Percentiles rank a stretch among this genome's conserved stretches.
Evolutionary conservation across 106 monocot species (phyloP).

Genomic region (Allium sativum): DNA sequence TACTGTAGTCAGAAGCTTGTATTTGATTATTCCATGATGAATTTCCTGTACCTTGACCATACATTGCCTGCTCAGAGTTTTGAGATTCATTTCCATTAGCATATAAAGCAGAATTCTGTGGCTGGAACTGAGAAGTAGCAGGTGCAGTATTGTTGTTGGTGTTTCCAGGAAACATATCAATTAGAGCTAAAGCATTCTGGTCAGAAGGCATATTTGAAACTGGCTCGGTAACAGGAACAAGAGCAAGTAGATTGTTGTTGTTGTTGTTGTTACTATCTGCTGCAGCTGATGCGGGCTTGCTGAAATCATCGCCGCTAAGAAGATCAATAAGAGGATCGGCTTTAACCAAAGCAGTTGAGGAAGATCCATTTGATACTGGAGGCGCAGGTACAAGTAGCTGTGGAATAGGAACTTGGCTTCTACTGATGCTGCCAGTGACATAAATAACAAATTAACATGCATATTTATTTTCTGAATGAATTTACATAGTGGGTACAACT

Average conservation of each 20-base stretch:
- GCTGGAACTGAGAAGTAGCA: conserved; percentile 21
- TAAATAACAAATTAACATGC: no score
- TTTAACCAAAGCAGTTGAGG: conserved; percentile 24
- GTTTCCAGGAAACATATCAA: conserved; percentile 64
- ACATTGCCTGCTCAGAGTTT: conserved; percentile 13
- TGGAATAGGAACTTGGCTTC: conserved; percentile 30
- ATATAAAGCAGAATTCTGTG: conserved; percentile 22
- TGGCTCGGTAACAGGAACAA: conserved; percentile 57
- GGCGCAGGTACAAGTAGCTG: conserved; percentile 45
- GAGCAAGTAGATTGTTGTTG: conserved; percentile 37
- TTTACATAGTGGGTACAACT: no score
- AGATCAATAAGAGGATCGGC: conserved; percentile 47
- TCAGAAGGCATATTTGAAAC: conserved; percentile 37
- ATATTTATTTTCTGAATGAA: no score
- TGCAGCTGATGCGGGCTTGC: conserved; percentile 26
- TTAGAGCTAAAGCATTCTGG: conserved; percentile 63
- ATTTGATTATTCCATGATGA: conserved; percentile 32
- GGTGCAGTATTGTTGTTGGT: conserved; percentile 18
- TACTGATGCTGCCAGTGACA: conserved; percentile 8
- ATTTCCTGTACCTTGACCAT: conserved; percentile 17
- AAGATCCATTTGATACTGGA: conserved; percentile 30
- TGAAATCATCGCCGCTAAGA: conserved; percentile 43
- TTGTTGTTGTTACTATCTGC: neutral
- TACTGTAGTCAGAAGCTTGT: conserved; percentile 32
- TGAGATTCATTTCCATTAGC: conserved; percentile 27